Percentiles rank a stretch among this genome's conserved stretches.
Conservation (phyloP, 2,329 filamentous ascomycete species). For the Lecanicillium sp. region DNA sequence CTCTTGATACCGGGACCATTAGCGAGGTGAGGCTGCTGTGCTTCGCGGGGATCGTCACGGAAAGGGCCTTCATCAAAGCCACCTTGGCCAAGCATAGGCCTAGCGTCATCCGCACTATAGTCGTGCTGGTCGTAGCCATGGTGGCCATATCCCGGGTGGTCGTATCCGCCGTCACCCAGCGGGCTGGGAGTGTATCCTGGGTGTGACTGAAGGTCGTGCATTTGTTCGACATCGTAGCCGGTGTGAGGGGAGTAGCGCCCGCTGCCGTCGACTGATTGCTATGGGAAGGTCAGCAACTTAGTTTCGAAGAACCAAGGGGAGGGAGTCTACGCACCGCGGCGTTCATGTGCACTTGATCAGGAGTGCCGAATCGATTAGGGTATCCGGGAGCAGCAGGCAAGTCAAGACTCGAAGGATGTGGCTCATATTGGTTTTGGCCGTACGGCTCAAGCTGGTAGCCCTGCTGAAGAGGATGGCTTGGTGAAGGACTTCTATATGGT, state of each 20-base stretch:
- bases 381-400: conserved; percentile 16
- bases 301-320: neutral
- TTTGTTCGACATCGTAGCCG: conserved; percentile 35
- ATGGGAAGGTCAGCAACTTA: neutral
- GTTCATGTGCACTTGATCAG: conserved; percentile 74
- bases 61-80: conserved; percentile 41
- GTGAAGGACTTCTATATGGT: conserved; percentile 63
- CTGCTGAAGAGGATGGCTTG: conserved; percentile 62
- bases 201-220: conserved; percentile 77
- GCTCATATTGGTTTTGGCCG: conserved; percentile 26
- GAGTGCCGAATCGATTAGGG: conserved; percentile 38
- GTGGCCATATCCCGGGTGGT: conserved; percentile 21
- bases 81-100: conserved; percentile 67
- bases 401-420: conserved; percentile 14
- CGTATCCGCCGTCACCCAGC: conserved; percentile 51
- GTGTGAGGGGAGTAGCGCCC: conserved; percentile 20
- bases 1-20: conserved; percentile 53
- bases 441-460: conserved; percentile 78
- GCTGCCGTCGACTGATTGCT: conserved; percentile 43
- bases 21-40: conserved; percentile 41
- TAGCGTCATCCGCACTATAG: conserved; percentile 62
- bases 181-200: conserved; percentile 68
- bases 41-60: conserved; percentile 32
- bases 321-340: conserved; percentile 58
- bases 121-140: conserved; percentile 26